Base-by-base conservation (phyloP, 2,329 filamentous ascomycete genomes). In the Dactylellina leptospora region DNA sequence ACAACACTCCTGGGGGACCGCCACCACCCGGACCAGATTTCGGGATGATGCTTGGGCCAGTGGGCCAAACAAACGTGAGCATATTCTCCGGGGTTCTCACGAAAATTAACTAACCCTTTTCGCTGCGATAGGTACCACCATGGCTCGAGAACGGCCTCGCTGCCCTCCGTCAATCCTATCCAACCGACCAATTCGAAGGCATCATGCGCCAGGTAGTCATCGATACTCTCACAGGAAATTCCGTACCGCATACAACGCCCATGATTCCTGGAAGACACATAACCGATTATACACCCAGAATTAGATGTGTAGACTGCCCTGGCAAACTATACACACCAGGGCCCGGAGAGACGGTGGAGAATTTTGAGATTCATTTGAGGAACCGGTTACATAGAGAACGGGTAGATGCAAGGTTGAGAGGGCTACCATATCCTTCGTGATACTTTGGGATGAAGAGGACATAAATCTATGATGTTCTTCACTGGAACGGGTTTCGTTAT, bases 261-360 rank as follows among this genome's bases (percentile, higher is more conserved):
- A 74, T 77, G 33, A 70, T 81, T 8, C 77, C 78, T 11, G 77
- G 79, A 81, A 85, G 6, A 88, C 85, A 59, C 82, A 84, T 72
- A 86, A 89, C 73, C 76, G 90, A 90, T 81, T 97, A 90, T 80
- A 83, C 96, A 53, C 95, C 95, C 6, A 85, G 95, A 54, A 97
- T 99, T 74, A 86, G 91, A 68, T 99, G 95, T 79, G 86, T 89
- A 48, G 95, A 99, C 79, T 97, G 95, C 79, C 91, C 92, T 0
- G 92, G 91, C 27, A 97, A 97, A 80, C 83, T 96, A 9, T 99
- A 99, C 80, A 96, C 93, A 0, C 91, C 93, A 0, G 91, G 92
- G 0, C 92, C 93, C 0, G 91, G 89, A 22, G 90, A 86, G 79
- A 92, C 92, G 1, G 90, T 93, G 3, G 88, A 88, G 47, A 96